These are phyloP conservation scores for Paratrypanosoma confusum DNA, from an alignment of 208 protist species.

Conservation along the genomic window DNA sequence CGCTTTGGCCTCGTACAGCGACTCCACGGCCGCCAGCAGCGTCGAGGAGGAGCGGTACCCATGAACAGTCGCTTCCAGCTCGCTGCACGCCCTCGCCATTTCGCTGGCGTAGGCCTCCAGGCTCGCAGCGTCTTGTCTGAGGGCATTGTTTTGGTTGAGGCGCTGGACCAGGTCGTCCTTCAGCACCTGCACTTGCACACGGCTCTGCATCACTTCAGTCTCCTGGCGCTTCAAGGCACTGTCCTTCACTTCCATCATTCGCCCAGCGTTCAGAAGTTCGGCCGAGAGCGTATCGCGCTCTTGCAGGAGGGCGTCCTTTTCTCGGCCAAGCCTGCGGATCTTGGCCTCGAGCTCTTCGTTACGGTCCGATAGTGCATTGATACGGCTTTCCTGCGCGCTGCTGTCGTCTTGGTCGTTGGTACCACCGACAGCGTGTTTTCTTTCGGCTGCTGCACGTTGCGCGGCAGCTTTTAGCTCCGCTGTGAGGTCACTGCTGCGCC, in stretches of 20 bases:
- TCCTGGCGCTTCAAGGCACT: slow-evolving; percentile 32
- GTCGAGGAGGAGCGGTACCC: no score
- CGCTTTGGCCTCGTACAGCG: slow-evolving; percentile 41
- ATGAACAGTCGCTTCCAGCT: slow-evolving; percentile 5
- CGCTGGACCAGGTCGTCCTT: slow-evolving; percentile 39
- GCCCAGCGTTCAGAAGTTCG: slow-evolving; percentile 20
- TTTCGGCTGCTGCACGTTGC: slow-evolving; percentile 17
- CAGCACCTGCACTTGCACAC: slow-evolving; percentile 24
- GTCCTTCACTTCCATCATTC: slow-evolving; percentile 29
- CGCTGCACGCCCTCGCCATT: slow-evolving; percentile 18
- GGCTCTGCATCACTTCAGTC: slow-evolving; percentile 23
- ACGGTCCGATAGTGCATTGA: slow-evolving; percentile 28
- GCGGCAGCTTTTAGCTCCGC: slow-evolving; percentile 18
- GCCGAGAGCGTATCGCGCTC: slow-evolving; percentile 36
- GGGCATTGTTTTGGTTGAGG: slow-evolving; percentile 22
- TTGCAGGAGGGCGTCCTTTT: slow-evolving; percentile 23
- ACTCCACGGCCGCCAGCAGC: slow-evolving; percentile 19
- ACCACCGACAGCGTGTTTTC: background rate
- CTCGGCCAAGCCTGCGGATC: slow-evolving; percentile 12
- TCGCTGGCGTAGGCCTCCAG: slow-evolving; percentile 25
- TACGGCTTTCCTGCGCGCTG: slow-evolving; percentile 19
- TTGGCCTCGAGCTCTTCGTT: slow-evolving; percentile 22
- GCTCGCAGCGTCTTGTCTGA: slow-evolving; percentile 37
- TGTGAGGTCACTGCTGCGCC: slow-evolving; percentile 16
- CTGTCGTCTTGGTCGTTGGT: slow-evolving; percentile 1